Percentiles rank a stretch among this genome's conserved stretches.
phyloP scores from a whole-genome alignment of 805 yeast species.

The Hanseniaspora mollemarum region DNA sequence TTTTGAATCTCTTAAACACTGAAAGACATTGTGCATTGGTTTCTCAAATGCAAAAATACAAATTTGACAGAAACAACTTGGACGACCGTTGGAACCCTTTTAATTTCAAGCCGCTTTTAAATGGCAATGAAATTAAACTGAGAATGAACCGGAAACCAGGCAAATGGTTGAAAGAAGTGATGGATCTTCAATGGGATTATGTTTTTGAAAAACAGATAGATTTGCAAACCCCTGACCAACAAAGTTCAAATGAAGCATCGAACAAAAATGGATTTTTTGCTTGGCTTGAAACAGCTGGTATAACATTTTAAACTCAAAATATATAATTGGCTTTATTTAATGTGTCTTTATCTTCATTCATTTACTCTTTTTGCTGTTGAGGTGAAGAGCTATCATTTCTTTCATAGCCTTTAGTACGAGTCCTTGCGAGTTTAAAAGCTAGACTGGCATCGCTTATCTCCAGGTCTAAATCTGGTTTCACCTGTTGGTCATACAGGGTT shows the following conservation, averaged over 20 bases:
- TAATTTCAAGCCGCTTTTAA: conserved; percentile 50
- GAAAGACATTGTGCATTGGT: not conserved
- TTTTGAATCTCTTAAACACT: not conserved
- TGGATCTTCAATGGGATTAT: conserved; percentile 28
- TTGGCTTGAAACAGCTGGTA: conserved; percentile 24
- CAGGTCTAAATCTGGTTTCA: not conserved
- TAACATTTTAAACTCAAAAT: not conserved
- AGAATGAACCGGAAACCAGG: conserved; percentile 59
- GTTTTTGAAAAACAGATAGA: conserved; percentile 3
- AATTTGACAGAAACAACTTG: not conserved
- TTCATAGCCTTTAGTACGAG: not conserved
- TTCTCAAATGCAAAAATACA: not conserved
- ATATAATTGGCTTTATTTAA: not conserved
- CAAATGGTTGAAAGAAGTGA: conserved; percentile 63
- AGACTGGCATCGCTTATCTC: not conserved
- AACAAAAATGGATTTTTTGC: conserved; percentile 45
- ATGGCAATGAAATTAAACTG: conserved; percentile 57
- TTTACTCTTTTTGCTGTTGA: not conserved
- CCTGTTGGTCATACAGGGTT: not conserved
- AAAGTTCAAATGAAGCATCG: conserved; percentile 52
- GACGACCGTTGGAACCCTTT: not conserved
- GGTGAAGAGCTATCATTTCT: not conserved
- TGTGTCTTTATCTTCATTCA: not conserved
- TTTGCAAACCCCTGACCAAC: conserved; percentile 55
- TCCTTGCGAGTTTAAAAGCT: not conserved